Conservation (phyloP, 2,329 filamentous ascomycete genomes). For the Ceratocystis colombiana region DNA sequence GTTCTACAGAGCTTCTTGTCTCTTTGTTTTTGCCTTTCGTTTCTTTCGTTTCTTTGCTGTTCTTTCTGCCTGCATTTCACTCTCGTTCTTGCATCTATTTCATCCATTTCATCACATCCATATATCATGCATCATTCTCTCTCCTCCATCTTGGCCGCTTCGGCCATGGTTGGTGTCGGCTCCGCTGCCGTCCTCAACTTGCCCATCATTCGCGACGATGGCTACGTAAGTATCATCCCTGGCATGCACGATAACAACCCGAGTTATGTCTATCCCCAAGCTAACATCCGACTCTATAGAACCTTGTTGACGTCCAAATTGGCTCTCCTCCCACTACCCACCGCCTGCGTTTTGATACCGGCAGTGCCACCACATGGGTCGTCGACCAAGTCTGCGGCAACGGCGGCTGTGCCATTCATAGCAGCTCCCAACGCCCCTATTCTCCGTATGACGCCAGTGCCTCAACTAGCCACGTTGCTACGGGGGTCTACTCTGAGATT, state of each 20-base stretch:
- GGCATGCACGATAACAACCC: background rate
- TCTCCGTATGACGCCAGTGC: conserved; percentile 29
- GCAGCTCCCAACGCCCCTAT: conserved; percentile 26
- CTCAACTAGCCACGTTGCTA: conserved; percentile 29
- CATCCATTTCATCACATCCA: background rate
- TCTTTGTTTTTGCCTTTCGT: background rate
- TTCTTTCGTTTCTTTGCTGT: background rate
- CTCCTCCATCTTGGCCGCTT: conserved; percentile 21
- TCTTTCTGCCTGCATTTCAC: background rate
- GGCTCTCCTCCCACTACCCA: conserved; percentile 31
- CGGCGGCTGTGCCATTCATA: conserved; percentile 29
- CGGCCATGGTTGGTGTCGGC: conserved; percentile 18
- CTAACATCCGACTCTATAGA: conserved; percentile 17
- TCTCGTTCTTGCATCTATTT: background rate
- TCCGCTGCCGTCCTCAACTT: conserved; percentile 22
- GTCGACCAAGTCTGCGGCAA: conserved; percentile 29
- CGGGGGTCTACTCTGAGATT: conserved; percentile 28
- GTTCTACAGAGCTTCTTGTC: background rate
- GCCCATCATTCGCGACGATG: conserved; percentile 22
- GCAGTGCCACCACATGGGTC: conserved; percentile 33
- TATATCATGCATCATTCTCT: conserved; percentile 16
- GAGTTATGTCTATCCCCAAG: too few relatives aligned
- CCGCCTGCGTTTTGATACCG: conserved; percentile 33
- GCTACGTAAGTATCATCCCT: conserved; percentile 22
- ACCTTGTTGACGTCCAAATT: conserved; percentile 27